Percentiles rank a stretch among this genome's conserved stretches.
These are phyloP conservation scores for Coleophoma crateriformis DNA, from an alignment of 2,329 filamentous ascomycete species.

Conservation along the genomic window DNA sequence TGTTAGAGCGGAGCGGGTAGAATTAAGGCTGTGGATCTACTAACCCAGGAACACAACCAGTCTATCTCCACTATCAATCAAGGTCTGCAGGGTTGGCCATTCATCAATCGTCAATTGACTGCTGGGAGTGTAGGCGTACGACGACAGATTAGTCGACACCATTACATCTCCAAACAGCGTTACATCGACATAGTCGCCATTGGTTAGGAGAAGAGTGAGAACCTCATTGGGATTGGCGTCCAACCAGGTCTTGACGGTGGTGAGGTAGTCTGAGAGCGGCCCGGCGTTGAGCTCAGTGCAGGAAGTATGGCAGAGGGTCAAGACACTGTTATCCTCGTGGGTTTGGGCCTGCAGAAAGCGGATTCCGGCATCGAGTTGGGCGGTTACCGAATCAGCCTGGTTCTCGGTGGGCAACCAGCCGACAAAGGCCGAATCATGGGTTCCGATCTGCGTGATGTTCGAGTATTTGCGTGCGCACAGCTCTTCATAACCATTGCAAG, in stretches of 20 bases:
- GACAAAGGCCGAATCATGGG: slow-evolving; percentile 51
- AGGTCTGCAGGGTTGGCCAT: slow-evolving; percentile 64
- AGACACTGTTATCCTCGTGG: slow-evolving; percentile 7
- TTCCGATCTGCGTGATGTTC: slow-evolving; percentile 68
- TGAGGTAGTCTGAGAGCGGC: slow-evolving; percentile 46
- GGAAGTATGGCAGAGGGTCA: slow-evolving; percentile 47
- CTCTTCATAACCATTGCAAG: slow-evolving; percentile 73
- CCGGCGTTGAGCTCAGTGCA: slow-evolving; percentile 56
- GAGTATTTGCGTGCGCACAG: slow-evolving; percentile 70
- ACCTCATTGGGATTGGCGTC: slow-evolving; percentile 54
- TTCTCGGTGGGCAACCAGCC: slow-evolving; percentile 33
- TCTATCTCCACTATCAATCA: slow-evolving; percentile 58
- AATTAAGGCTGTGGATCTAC: slow-evolving; percentile 5
- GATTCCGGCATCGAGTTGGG: slow-evolving; percentile 56
- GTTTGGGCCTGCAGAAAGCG: slow-evolving; percentile 60
- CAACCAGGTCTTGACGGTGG: slow-evolving; percentile 53
- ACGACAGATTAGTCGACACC: slow-evolving; percentile 13
- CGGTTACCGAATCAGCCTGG: slow-evolving; percentile 52
- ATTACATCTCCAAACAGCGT: slow-evolving; percentile 41
- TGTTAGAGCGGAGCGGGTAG: too few species aligned
- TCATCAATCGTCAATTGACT: slow-evolving; percentile 35
- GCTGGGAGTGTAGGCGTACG: slow-evolving; percentile 22
- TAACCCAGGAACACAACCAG: slow-evolving; percentile 67
- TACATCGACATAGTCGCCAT: slow-evolving; percentile 50
- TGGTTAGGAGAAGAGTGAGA: slow-evolving; percentile 59